phyloP scores from a whole-genome alignment of 768 basidiomycete species.

The Pholiota conissans region DNA sequence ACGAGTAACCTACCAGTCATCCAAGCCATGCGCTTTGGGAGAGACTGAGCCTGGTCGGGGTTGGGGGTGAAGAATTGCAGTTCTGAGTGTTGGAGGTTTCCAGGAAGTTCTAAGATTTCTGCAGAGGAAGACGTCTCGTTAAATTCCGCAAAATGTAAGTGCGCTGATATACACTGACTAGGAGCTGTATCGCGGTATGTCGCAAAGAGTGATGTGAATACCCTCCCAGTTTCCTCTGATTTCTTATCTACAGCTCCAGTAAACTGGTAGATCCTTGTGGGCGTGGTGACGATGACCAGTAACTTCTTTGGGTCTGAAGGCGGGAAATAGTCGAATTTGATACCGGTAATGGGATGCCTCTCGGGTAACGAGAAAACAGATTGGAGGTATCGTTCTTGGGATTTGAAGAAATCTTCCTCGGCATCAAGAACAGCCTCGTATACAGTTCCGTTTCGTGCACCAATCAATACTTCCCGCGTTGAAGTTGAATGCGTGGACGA shows the following conservation, averaged over 20 bases:
- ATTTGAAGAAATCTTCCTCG: constrained; percentile 90
- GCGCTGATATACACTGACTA: constrained; percentile 46
- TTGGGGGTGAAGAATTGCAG: constrained; percentile 78
- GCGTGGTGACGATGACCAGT: constrained; percentile 81
- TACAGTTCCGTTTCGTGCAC: constrained; percentile 80
- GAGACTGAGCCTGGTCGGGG: constrained; percentile 64
- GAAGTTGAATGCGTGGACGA: constrained; percentile 69
- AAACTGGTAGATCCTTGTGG: constrained; percentile 89
- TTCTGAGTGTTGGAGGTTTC: constrained; percentile 72
- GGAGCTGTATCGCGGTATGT: constrained; percentile 75
- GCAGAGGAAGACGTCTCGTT: constrained; percentile 15
- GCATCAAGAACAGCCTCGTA: constrained; percentile 90
- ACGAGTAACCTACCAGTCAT: constrained; percentile 66
- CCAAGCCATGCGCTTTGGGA: constrained; percentile 85
- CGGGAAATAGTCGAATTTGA: constrained; percentile 79
- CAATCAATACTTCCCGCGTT: constrained; percentile 84
- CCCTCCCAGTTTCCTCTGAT: constrained; percentile 71
- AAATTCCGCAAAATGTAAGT: too few relatives aligned
- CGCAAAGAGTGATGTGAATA: constrained; percentile 75
- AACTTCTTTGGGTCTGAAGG: constrained; percentile 59
- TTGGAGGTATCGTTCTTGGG: constrained; percentile 78
- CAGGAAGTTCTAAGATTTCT: constrained; percentile 93
- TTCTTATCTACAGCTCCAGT: constrained; percentile 65
- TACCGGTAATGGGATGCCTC: constrained; percentile 78
- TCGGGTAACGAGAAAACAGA: constrained; percentile 78